These are phyloP conservation scores for Chalciporus piperatus DNA, from an alignment of 768 basidiomycete species.

Conservation along the genomic window DNA sequence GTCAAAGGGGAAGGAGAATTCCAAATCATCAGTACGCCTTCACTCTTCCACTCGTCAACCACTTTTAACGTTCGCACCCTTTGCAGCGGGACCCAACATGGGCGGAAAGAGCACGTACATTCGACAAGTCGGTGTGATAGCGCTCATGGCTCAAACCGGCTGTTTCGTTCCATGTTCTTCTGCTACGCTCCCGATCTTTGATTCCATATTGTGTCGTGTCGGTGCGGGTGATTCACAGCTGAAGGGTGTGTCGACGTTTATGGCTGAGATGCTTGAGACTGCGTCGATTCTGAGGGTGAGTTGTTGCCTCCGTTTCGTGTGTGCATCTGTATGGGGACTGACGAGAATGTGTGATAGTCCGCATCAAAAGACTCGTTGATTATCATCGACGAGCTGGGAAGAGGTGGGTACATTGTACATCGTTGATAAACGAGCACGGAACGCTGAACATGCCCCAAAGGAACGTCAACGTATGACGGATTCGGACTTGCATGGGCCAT, in stretches of 20 bases:
- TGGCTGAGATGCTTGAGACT: constrained; percentile 99
- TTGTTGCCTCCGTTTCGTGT: background rate
- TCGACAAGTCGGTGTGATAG: constrained; percentile 93
- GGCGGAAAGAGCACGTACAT: constrained; percentile 99
- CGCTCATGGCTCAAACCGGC: constrained; percentile 93
- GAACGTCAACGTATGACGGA: constrained; percentile 96
- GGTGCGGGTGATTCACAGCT: constrained; percentile 97
- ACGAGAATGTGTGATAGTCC: constrained; percentile 46
- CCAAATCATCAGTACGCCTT: constrained; percentile 79
- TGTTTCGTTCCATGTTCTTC: constrained; percentile 92
- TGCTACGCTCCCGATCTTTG: constrained; percentile 88
- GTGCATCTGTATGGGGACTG: background rate
- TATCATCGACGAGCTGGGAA: constrained; percentile 95
- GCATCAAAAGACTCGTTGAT: constrained; percentile 91
- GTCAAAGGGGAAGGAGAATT: constrained; percentile 92
- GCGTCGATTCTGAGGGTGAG: constrained; percentile 87
- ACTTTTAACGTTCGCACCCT: constrained; percentile 3
- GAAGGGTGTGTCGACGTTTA: constrained; percentile 97
- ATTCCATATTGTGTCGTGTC: constrained; percentile 92
- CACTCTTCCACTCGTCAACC: background rate
- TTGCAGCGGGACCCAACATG: constrained; percentile 92
- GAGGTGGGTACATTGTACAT: constrained; percentile 47
- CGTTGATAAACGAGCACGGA: background rate
- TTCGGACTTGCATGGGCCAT: constrained; percentile 99
- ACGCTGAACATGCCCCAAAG: constrained; percentile 36